phyloP scores from a whole-genome alignment of 495 filamentous ascomycete species.

The Aspergillus sparsus region DNA sequence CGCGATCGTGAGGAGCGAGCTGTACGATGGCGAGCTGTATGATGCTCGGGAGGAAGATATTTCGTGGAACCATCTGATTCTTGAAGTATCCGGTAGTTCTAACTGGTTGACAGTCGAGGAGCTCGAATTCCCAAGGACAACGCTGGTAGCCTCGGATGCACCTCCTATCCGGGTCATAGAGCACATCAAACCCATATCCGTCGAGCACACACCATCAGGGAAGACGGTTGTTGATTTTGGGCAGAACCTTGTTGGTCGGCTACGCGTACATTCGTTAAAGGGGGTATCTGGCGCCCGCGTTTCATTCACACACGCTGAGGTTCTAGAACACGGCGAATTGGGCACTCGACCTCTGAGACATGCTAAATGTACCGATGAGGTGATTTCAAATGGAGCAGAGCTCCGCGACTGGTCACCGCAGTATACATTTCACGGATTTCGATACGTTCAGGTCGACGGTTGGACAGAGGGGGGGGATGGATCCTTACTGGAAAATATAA shows the following conservation, averaged over 20 bases:
- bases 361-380: slow-evolving; percentile 40
- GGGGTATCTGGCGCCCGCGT: slow-evolving; percentile 32
- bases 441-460: slow-evolving; percentile 51
- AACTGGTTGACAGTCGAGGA: slow-evolving; percentile 1
- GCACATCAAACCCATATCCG: slow-evolving; percentile 5
- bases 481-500: slow-evolving; percentile 27
- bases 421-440: slow-evolving; percentile 59
- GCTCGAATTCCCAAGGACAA: slow-evolving; percentile 5
- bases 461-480: slow-evolving; percentile 35
- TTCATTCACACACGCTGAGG: slow-evolving; percentile 48
- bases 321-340: slow-evolving; percentile 52
- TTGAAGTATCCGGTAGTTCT: not conserved
- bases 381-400: slow-evolving; percentile 25
- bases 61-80: not conserved
- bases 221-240: slow-evolving; percentile 48
- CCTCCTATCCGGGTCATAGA: slow-evolving; percentile 11
- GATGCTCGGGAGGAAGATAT: slow-evolving; percentile 36
- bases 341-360: slow-evolving; percentile 46
- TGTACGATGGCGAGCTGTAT: slow-evolving; percentile 58
- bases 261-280: slow-evolving; percentile 32
- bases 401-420: slow-evolving; percentile 31
- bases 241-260: slow-evolving; percentile 52
- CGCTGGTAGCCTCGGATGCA: slow-evolving; percentile 7
- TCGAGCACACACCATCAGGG: slow-evolving; percentile 3
- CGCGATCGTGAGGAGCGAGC: slow-evolving; percentile 46